A percentile compares a stretch with the other conserved stretches of the same genome.
Conservation (phyloP, 768 basidiomycete species). For the Hydnum rufescens region DNA sequence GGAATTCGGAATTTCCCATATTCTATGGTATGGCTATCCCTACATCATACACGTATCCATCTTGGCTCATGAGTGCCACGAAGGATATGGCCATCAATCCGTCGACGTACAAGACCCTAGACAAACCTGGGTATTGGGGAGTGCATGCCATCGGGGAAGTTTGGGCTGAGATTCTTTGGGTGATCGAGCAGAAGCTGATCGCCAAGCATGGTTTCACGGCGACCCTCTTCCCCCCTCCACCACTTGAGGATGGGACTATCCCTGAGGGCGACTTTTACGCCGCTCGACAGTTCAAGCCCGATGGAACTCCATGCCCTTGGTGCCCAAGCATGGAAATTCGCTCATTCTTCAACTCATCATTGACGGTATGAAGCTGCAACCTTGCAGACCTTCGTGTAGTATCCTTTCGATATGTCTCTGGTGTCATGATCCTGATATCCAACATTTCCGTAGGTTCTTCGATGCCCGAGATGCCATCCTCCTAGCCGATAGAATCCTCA, state of each 20-base stretch:
- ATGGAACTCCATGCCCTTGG: slow-evolving; percentile 30
- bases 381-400: slow-evolving; percentile 49
- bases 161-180: slow-evolving; percentile 84
- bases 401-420: background rate
- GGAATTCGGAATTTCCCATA: slow-evolving; percentile 86
- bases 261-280: slow-evolving; percentile 63
- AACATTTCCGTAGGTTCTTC: slow-evolving; percentile 36
- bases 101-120: slow-evolving; percentile 82
- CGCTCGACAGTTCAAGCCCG: slow-evolving; percentile 18
- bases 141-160: slow-evolving; percentile 25
- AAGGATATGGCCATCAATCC: slow-evolving; percentile 59
- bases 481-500: slow-evolving; percentile 74
- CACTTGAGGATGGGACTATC: slow-evolving; percentile 39
- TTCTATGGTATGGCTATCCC: slow-evolving; percentile 31
- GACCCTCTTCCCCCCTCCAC: slow-evolving; percentile 61
- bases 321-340: slow-evolving; percentile 88
- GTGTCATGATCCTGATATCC: background rate
- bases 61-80: background rate
- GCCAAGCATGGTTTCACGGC: slow-evolving; percentile 64
- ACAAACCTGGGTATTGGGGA: slow-evolving; percentile 86
- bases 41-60: background rate
- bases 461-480: slow-evolving; percentile 80
- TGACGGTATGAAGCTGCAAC: slow-evolving; percentile 87
- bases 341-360: slow-evolving; percentile 57
- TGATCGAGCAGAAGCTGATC: slow-evolving; percentile 54